These are phyloP conservation scores for Annona squamosa DNA, from an alignment of 164 flowering plant species.

Conservation along the genomic window DNA sequence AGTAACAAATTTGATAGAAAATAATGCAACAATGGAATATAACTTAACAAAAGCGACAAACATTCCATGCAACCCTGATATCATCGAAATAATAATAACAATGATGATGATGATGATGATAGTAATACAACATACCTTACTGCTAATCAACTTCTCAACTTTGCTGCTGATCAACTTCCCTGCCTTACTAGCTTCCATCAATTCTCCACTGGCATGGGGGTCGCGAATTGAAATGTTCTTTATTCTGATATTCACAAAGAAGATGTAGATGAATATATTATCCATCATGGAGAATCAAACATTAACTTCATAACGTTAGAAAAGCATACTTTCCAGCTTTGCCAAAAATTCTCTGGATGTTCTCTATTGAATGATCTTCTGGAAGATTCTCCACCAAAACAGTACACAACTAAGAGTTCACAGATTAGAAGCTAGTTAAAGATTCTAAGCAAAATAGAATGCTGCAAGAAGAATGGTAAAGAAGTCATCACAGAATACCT, in stretches of 20 bases:
- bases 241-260: conserved; percentile 33
- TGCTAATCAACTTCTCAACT: conserved; percentile 29
- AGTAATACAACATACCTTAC: neutral
- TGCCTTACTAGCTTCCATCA: conserved; percentile 30
- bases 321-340: conserved; percentile 64
- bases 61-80: neutral
- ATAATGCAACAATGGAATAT: neutral
- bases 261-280: neutral
- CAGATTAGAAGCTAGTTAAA: conserved; percentile 23
- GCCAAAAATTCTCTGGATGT: conserved; percentile 52
- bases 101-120: neutral
- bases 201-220: conserved; percentile 43
- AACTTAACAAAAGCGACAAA: neutral
- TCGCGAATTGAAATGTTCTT: conserved; percentile 48
- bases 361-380: conserved; percentile 60
- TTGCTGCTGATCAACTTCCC: conserved; percentile 51
- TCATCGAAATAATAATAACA: too few relatives aligned
- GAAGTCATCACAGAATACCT: conserved; percentile 33
- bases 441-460: neutral
- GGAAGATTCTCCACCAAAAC: conserved; percentile 87
- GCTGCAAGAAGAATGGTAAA: conserved; percentile 1
- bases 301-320: neutral
- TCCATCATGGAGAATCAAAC: neutral
- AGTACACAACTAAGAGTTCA: conserved; percentile 51
- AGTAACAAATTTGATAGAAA: neutral